Evolutionary conservation across 257 asterid genomes (phyloP).

Genomic region (Capsicum pubescens): DNA sequence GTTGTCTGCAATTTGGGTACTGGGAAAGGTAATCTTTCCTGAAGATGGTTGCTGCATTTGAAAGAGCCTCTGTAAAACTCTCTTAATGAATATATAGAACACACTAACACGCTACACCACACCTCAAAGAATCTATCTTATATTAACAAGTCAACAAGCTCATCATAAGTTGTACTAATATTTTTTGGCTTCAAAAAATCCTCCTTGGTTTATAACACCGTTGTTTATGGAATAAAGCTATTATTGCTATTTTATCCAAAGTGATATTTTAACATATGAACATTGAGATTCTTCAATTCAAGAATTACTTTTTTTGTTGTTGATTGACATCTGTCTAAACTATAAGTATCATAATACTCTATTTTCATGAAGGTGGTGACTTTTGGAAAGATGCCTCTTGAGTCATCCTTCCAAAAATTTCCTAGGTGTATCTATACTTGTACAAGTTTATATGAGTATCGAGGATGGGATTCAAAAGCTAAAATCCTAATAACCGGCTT

Average conservation of each 20-base stretch:
- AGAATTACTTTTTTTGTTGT: slow-evolving; percentile 22
- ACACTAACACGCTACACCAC: no score
- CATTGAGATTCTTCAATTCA: slow-evolving; percentile 24
- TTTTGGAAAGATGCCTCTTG: slow-evolving; percentile 85
- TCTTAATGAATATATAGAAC: no score
- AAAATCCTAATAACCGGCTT: slow-evolving; percentile 74
- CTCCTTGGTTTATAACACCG: no score
- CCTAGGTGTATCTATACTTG: slow-evolving; percentile 88
- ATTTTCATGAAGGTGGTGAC: slow-evolving; percentile 73
- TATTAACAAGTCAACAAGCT: no score
- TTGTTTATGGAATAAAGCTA: background rate
- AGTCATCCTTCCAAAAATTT: slow-evolving; percentile 84
- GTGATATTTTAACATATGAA: slow-evolving; percentile 7
- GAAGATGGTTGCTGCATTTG: no score
- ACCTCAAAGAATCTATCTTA: no score
- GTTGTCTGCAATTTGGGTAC: no score
- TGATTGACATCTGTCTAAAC: background rate
- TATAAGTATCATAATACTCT: slow-evolving; percentile 31
- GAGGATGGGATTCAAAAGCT: slow-evolving; percentile 82
- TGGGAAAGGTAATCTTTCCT: no score
- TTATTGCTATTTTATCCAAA: slow-evolving; percentile 10
- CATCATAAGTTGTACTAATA: no score
- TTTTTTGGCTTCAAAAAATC: no score
- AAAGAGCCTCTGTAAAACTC: no score
- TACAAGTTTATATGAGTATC: slow-evolving; percentile 73